Evolutionary conservation across 495 filamentous ascomycete genomes (phyloP), one percentile per base, ranked within the genome.

Genomic region (Aspergillus cristatus): DNA sequence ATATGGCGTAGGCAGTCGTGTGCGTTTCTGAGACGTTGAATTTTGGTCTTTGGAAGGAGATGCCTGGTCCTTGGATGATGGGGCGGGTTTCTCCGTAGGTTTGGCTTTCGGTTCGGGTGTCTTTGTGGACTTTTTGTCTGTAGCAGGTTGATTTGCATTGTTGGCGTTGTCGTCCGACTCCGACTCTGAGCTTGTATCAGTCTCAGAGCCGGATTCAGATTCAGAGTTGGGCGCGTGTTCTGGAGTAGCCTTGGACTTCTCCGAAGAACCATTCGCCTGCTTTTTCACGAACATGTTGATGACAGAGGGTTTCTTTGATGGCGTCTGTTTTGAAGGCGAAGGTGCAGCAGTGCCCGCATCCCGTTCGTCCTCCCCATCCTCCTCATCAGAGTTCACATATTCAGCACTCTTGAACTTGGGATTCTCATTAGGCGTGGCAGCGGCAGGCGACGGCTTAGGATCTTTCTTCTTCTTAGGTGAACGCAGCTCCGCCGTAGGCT

Each of bases 381-480:
- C 43, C 11, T 44, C 42, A 7, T 51, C 46, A 12, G 45, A 52
- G 2, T 43, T 14, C 6, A 67, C 58, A 20, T 34, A 51, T 20
- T 42, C 34, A 1, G 34, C 17, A 40, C 60, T 62, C 43, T 56
- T 63, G 11, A 13, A 34, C 10, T 35, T 34, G 1, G 16, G 20
- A 4, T 24, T 24, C 25, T 26, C 15, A 12, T 34, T 10, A 10
- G 26, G 42, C 26, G 32, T 54, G 1, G 28, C 34, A 15, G 34
- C 37, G 3, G 13, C 30, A 3, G 24, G 33, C 12, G 39, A 4
- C 3, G 13, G 11, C n/a, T 12, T 14, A 11, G 28, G 28, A 6
- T 6, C 6, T 11, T 26, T 26, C 11, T 26, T 26, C 28, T 30
- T 30, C 13, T 30, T 30, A 3, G 28, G 28, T 11, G 28, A 2